Evolutionary conservation across 768 basidiomycete genomes (phyloP), one percentile per base, ranked within the genome.

Genomic region (Atractiella rhizophila): DNA sequence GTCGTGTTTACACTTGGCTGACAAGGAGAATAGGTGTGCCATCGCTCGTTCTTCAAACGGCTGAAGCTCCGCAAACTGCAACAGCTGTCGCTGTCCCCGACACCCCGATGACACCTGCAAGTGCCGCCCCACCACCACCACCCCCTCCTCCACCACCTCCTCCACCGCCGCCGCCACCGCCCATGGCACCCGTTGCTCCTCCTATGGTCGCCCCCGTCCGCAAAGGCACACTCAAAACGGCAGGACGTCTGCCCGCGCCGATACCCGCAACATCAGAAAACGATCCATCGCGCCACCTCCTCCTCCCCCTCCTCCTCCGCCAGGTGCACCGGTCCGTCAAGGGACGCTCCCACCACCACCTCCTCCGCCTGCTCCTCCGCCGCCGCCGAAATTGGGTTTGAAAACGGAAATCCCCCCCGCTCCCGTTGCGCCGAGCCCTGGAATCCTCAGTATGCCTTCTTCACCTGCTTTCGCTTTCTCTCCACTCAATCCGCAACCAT

Each of bases 111-210:
- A 24, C 43, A 21, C 12, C 28, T 19, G 30, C 39, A 42, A 48
- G 31, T 42, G n/a, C 43, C 1, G 16, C 42, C 35, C 21, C 60
- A 0, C 55, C 60, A 0, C 54, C 59, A 0, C 58, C 59, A 0
- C 54, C 54, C 0, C 57, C 60, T 0, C 56, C 48, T 53, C 60
- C 51, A 13, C 38, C 44, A 16, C 46, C 19, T 26, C 38, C 29
- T 30, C 46, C 29, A 20, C 48, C 50, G 2, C 43, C 56, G 18
- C 39, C 55, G 4, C 49, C 51, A 6, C 48, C 53, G 5, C 49
- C 56, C 6, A 53, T 53, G 15, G 49, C 57, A 1, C 51, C 56
- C 4, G 57, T 60, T 0, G 56, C 60, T 0, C 54, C 60, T 0
- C 51, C 59, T 0, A 40, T 53, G 0, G 53, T 43, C 32, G 29